Conservation (phyloP, 2,329 filamentous ascomycete species). For the Chrysosporium queenslandicum region DNA sequence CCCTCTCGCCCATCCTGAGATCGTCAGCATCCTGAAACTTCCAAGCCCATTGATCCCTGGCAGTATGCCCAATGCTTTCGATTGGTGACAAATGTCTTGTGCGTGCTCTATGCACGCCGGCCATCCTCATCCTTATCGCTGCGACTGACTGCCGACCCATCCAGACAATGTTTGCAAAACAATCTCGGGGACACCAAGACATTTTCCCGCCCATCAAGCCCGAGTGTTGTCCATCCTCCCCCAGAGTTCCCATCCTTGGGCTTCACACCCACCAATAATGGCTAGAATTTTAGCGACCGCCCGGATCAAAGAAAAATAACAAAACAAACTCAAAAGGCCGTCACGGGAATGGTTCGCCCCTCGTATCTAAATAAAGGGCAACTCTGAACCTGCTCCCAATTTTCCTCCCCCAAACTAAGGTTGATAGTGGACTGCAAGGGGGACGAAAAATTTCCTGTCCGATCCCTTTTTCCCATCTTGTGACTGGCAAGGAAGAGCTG, state of each 20-base stretch:
- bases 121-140: neutral
- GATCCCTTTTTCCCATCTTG: neutral
- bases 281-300: constrained; percentile 1
- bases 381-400: too few relatives aligned
- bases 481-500: neutral
- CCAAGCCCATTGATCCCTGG: neutral
- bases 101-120: too few relatives aligned
- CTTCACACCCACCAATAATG: constrained; percentile 2
- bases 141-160: neutral
- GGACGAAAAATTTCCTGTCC: too few relatives aligned
- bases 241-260: neutral
- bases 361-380: constrained; percentile 12
- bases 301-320: neutral
- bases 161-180: neutral
- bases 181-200: too few relatives aligned
- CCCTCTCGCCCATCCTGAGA: neutral
- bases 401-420: neutral
- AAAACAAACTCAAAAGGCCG: neutral
- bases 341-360: neutral
- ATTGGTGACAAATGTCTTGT: neutral
- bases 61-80: neutral
- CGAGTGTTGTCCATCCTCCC: neutral
- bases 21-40: constrained; percentile 6
- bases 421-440: constrained; percentile 3
- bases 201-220: neutral